Base-by-base conservation (phyloP, 129 eudicot species). In the Smallanthus sonchifolius region DNA sequence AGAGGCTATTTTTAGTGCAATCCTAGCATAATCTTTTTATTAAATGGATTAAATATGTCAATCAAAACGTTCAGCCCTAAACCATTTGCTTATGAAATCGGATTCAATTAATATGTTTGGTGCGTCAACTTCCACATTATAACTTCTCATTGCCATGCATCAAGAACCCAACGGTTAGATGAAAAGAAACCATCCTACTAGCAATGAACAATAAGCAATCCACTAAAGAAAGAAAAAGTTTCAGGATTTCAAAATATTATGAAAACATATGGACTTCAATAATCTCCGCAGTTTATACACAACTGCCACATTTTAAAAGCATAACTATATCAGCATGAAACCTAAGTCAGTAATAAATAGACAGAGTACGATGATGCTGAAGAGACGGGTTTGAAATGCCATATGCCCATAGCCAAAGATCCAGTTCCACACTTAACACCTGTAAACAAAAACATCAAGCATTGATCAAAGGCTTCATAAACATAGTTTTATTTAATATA, bases 381-480 rank as follows among this genome's bases (percentile, higher is more conserved):
- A 94, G 96, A 68, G 98, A 82, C 28, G 93, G 82, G 73, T 82
- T 80, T 17, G 82, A 82, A 48, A 90, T 43, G 14, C 97, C 98
- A 34, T 78, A 70, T 34, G 97, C 85, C 98, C 97, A 94, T 51
- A 94, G 75, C 97, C 97, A 94, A 32, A 91, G 94, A 84, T 94
- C 99, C 91, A 94, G 76, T 70, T 94, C 98, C 79, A 88, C 96
- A 44, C 98, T 94, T 85, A 94, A 82, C 45, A 93, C 97, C 97
- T 90, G 89, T 20, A 76, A 70, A 20, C 62, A 75, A 39, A 14
- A 39, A 73, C 42, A 44, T 34, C 6, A 17, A 3, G 19, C 35
- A 15, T 3, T 7, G 28, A 68, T 45, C 10, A 14, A 63, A 24
- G n/a, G 19, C 10, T 30, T 35, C 17, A 24, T 54, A 55, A 39